Conservation (phyloP, 2,329 filamentous ascomycete species). For the Zarea fungicola region DNA sequence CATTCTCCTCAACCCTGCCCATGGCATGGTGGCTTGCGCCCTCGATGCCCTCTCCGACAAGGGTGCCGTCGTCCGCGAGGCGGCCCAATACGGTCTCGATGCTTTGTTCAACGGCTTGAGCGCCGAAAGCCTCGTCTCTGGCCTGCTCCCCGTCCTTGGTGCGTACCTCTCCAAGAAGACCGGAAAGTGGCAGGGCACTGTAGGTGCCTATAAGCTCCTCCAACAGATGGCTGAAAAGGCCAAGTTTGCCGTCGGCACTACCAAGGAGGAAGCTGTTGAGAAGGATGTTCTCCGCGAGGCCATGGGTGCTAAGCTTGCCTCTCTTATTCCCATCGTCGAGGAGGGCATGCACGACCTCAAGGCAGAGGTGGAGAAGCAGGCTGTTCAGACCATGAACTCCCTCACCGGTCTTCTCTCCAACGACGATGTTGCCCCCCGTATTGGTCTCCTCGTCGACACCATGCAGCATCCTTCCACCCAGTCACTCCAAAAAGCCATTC, state of each 20-base stretch:
- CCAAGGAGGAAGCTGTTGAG: conserved; percentile 75
- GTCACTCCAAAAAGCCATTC: conserved; percentile 90
- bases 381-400: conserved; percentile 86
- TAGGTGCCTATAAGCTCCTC: conserved; percentile 77
- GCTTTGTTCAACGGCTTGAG: conserved; percentile 75
- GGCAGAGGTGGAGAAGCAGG: conserved; percentile 79
- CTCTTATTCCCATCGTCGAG: conserved; percentile 87
- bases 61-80: conserved; percentile 79
- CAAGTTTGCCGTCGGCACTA: conserved; percentile 71
- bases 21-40: conserved; percentile 63
- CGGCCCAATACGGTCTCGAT: conserved; percentile 90
- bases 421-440: conserved; percentile 89
- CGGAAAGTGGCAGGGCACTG: conserved; percentile 95
- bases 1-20: conserved; percentile 75
- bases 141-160: conserved; percentile 70
- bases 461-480: conserved; percentile 92
- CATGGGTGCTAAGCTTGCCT: conserved; percentile 83
- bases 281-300: conserved; percentile 87
- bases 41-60: conserved; percentile 90
- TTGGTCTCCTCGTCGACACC: conserved; percentile 86
- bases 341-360: conserved; percentile 96
- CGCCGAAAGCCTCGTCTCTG: conserved; percentile 76
- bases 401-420: conserved; percentile 88
- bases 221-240: conserved; percentile 95
- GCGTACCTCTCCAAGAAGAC: conserved; percentile 76